phyloP scores from a whole-genome alignment of 371 early-diverging fungal species.

The Haplosporangium sp. region DNA sequence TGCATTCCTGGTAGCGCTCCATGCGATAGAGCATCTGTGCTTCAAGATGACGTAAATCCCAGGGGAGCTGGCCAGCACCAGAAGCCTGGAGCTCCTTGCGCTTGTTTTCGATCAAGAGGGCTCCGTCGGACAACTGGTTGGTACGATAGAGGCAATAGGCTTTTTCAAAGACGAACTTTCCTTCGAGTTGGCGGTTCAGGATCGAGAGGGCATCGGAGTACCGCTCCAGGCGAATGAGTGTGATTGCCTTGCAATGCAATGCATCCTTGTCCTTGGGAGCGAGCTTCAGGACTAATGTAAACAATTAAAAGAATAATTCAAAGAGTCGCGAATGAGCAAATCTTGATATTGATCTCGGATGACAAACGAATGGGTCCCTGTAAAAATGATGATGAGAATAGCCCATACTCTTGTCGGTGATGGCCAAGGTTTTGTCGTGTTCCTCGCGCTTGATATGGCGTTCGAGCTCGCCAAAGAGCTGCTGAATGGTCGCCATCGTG shows the following conservation, averaged over 20 bases:
- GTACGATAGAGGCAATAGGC: slow-evolving; percentile 82
- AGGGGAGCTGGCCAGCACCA: slow-evolving; percentile 32
- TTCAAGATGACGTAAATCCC: slow-evolving; percentile 67
- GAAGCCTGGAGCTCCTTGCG: slow-evolving; percentile 43
- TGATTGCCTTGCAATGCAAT: slow-evolving; percentile 72
- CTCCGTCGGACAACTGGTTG: slow-evolving; percentile 68
- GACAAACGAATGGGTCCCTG: not conserved
- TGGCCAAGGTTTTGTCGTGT: slow-evolving; percentile 42
- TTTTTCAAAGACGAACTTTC: slow-evolving; percentile 68
- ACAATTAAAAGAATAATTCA: no score
- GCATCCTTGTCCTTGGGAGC: slow-evolving; percentile 64
- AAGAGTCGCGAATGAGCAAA: no score
- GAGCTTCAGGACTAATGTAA: slow-evolving; percentile 56
- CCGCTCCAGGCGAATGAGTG: slow-evolving; percentile 75
- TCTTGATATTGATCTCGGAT: no score
- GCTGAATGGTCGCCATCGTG: slow-evolving; percentile 36
- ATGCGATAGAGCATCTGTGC: slow-evolving; percentile 73
- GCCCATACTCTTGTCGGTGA: slow-evolving; percentile 51
- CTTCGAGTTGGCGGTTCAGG: slow-evolving; percentile 62
- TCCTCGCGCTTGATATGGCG: slow-evolving; percentile 54
- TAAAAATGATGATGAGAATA: not conserved
- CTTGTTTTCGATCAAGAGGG: slow-evolving; percentile 59
- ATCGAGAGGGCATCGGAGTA: slow-evolving; percentile 72
- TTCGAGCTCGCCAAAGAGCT: slow-evolving; percentile 56
- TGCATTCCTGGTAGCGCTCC: slow-evolving; percentile 51